These are phyloP conservation scores for Citrullus amarus DNA, from an alignment of 306 rosid species.

Conservation along the genomic window DNA sequence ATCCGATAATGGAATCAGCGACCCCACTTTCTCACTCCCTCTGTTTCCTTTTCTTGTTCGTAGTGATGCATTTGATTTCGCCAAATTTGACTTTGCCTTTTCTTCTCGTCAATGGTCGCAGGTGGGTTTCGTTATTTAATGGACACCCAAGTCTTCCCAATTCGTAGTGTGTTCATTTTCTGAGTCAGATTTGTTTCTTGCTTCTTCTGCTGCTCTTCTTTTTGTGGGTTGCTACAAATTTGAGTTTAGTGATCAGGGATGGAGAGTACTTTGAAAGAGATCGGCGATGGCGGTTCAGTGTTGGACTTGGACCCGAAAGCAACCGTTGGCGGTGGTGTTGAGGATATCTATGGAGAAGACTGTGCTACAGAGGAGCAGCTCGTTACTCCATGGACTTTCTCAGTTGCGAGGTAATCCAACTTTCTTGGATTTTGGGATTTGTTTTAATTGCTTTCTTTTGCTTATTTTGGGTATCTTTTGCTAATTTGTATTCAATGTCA, in stretches of 20 bases:
- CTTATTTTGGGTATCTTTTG: not conserved
- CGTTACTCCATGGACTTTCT: slow-evolving; percentile 83
- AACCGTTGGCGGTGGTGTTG: slow-evolving; percentile 68
- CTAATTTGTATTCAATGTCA: not conserved
- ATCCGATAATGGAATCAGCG: not conserved
- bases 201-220: not conserved
- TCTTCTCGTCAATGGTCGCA: not conserved
- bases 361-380: slow-evolving; percentile 80
- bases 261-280: slow-evolving; percentile 51
- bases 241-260: slow-evolving; percentile 15
- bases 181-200: not conserved
- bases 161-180: not conserved
- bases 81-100: slow-evolving; percentile 1
- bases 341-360: slow-evolving; percentile 82
- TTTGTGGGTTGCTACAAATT: not conserved
- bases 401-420: slow-evolving; percentile 62
- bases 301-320: slow-evolving; percentile 67
- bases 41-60: not conserved
- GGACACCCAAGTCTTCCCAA: not conserved
- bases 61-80: not conserved
- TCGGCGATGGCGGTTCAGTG: slow-evolving; percentile 50
- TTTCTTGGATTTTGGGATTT: not conserved
- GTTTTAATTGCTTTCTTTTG: not conserved
- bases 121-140: not conserved
- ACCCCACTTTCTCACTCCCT: slow-evolving; percentile 2